A percentile compares a stretch with the other conserved stretches of the same genome.
These are phyloP conservation scores for Colletotrichum sublineola DNA, from an alignment of 2,329 filamentous ascomycete genomes.

Conservation along the genomic window DNA sequence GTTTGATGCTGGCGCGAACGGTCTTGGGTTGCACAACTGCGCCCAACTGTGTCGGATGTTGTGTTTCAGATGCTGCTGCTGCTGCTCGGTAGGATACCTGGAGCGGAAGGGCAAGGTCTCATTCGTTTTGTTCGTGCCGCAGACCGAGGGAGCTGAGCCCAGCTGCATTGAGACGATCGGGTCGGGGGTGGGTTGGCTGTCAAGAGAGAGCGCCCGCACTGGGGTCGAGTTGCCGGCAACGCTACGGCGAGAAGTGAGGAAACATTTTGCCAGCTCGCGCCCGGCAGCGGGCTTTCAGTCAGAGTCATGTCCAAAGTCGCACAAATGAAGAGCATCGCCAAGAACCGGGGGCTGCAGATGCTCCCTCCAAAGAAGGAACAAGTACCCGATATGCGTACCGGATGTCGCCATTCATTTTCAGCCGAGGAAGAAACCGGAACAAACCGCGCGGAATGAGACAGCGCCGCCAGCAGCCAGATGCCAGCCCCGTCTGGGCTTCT, in stretches of 20 bases:
- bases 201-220: conserved; percentile 24
- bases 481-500: conserved; percentile 4
- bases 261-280: conserved; percentile 15
- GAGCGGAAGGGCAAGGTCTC: conserved; percentile 4
- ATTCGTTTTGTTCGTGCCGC: conserved; percentile 32
- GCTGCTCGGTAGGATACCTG: neutral
- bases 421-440: conserved; percentile 32
- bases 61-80: conserved; percentile 38
- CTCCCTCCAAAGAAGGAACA: conserved; percentile 11
- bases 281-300: conserved; percentile 17
- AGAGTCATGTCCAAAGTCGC: conserved; percentile 34
- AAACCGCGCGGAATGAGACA: neutral
- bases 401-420: conserved; percentile 23
- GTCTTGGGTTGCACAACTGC: conserved; percentile 22
- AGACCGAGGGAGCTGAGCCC: conserved; percentile 28
- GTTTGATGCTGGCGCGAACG: conserved; percentile 12
- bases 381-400: conserved; percentile 5
- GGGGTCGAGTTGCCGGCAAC: conserved; percentile 27
- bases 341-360: conserved; percentile 21
- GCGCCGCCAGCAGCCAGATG: neutral
- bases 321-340: conserved; percentile 29
- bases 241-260: conserved; percentile 19
- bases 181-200: conserved; percentile 24
- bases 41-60: conserved; percentile 29
- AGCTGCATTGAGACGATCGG: conserved; percentile 32